Evolutionary conservation across 1,139 yeast species (phyloP).

Genomic region (Taphrina sp.): DNA sequence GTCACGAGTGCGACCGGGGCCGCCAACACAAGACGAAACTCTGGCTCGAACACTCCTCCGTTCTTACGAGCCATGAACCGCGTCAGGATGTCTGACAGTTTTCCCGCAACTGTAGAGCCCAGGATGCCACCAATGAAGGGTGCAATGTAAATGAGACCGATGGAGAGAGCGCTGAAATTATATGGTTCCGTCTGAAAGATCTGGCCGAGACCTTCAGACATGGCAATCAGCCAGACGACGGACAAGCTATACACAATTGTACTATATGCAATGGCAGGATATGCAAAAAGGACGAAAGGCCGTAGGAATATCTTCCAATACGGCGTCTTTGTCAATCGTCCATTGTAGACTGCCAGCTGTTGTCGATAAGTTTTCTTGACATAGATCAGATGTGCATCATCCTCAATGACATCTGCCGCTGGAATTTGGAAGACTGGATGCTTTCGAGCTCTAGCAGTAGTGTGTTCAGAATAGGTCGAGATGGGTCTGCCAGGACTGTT

Average conservation of each 20-base stretch:
- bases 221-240: slow-evolving; percentile 63
- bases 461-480: neutral
- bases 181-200: slow-evolving; percentile 53
- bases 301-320: slow-evolving; percentile 61
- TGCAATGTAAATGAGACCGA: slow-evolving; percentile 59
- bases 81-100: slow-evolving; percentile 52
- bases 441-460: neutral
- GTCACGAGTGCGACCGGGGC: slow-evolving; percentile 52
- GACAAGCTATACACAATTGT: slow-evolving; percentile 57
- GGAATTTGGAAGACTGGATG: slow-evolving; percentile 2
- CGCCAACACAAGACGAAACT: slow-evolving; percentile 58
- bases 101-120: slow-evolving; percentile 58
- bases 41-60: slow-evolving; percentile 62
- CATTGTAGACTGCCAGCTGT: slow-evolving; percentile 43
- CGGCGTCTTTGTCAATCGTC: slow-evolving; percentile 53
- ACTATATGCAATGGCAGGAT: slow-evolving; percentile 58
- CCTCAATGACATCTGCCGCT: neutral
- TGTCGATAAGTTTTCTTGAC: slow-evolving; percentile 2
- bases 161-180: slow-evolving; percentile 50
- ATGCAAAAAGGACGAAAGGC: slow-evolving; percentile 55
- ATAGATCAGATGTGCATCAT: neutral
- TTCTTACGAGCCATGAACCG: slow-evolving; percentile 46
- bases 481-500: too few relatives aligned
- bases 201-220: slow-evolving; percentile 57
- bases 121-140: slow-evolving; percentile 61